Base-by-base conservation (phyloP, 352 stramenopile genomes). In the Globisporangium recalcitrans region DNA sequence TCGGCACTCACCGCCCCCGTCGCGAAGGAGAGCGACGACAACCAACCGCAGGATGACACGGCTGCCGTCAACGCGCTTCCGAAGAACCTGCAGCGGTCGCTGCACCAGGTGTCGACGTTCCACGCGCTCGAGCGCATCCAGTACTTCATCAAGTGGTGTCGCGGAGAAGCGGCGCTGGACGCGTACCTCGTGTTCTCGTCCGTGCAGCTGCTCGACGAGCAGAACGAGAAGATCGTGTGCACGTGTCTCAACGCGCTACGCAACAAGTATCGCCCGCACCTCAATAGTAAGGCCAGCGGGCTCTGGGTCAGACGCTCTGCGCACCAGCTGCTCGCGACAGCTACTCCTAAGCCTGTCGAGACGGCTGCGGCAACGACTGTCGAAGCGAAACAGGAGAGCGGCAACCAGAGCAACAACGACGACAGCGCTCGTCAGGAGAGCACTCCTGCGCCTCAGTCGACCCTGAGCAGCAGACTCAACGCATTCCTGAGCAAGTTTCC, bases 81-180 rank as follows among this genome's bases (percentile, higher is more conserved):
- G 49, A 92, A 89, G 72, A 85, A 88, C 36, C 70, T 91, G 57
- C 74, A 87, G 65, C 80, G 80, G 22, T 82, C 81, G 38, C 70
- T 91, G 29, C 74, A 80, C 56, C 77, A 91, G 62, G 69, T 76
- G 19, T 80, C 81, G 59, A 92, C 85, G 38, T 94, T 92, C 71
- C 80, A 94, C 73, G 72, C 80, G 36, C 72, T 94, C 27, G 85
- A 94, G 60, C 82, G 85, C 58, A 75, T 94, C n/a, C 82, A 91
- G 63, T 91, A 88, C 64, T 94, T 92, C 62, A 85, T 94, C 70
- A 85, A 85, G 48, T 94, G 85, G 85, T 90, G 81, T 32, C 81
- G 85, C 58, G 56, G 70, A 6, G 64, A 69, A 26, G 78, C 69
- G 14, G 58, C 65, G 38, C 69, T 94, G 5, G 82, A 90, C 53